Evolutionary conservation across 176 grass and related monocot genomes (phyloP).

Genomic region (Oryza brachyantha): DNA sequence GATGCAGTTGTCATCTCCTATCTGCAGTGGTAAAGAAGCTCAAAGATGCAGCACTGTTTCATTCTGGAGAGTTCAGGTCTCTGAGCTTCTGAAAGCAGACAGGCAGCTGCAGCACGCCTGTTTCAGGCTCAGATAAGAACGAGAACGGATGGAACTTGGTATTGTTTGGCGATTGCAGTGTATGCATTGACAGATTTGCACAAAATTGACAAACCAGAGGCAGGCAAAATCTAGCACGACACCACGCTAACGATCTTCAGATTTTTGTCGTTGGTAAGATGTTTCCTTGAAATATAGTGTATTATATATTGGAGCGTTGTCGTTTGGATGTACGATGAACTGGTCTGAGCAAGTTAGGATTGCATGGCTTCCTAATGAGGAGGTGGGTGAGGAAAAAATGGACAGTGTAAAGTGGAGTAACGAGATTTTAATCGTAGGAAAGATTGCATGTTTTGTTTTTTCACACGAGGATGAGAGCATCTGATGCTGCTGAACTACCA

Average conservation of each 20-base stretch:
- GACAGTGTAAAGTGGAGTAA: not conserved
- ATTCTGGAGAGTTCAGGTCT: not conserved
- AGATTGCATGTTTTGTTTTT: not conserved
- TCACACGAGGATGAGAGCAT: not conserved
- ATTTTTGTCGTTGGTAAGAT: not conserved
- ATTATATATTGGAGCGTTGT: not conserved
- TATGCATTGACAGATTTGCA: not conserved
- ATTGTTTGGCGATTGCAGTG: not conserved
- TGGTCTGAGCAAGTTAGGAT: not conserved
- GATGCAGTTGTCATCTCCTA: not conserved
- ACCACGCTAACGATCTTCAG: not conserved
- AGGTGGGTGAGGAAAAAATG: not conserved
- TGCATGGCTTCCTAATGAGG: not conserved
- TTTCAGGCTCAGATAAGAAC: not conserved
- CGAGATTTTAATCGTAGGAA: not conserved
- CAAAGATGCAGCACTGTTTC: not conserved
- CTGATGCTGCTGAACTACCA: not conserved
- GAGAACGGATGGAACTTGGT: not conserved
- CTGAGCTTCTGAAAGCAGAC: not conserved
- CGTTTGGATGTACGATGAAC: not conserved
- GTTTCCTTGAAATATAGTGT: not conserved
- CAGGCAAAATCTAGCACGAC: not conserved
- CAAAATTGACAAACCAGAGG: not conserved
- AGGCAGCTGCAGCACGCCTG: not conserved
- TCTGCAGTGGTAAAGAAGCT: not conserved